Conservation (phyloP, 352 stramenopile genomes). For the Pythium phragmiticola region DNA sequence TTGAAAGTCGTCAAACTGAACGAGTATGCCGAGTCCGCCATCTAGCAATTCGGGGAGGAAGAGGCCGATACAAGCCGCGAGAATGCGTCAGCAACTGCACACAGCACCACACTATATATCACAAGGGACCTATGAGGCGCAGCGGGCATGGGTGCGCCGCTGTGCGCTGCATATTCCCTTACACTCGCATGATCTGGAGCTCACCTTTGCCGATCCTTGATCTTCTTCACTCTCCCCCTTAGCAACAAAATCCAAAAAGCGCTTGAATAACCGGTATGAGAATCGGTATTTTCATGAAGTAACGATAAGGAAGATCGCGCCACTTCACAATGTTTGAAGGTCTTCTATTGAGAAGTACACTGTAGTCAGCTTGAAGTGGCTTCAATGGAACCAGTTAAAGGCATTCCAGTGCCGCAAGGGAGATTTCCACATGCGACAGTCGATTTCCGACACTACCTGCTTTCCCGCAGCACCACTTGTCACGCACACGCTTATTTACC, state of each 20-base stretch:
- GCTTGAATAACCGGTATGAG: constrained; percentile 9
- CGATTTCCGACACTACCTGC: too few species aligned
- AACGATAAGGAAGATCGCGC: constrained; percentile 19
- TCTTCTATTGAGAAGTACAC: background rate
- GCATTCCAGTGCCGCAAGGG: too few species aligned
- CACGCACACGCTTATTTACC: too few species aligned
- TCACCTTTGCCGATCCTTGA: constrained; percentile 29
- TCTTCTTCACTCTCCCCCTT: constrained; percentile 22
- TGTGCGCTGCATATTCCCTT: background rate
- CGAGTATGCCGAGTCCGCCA: constrained; percentile 97
- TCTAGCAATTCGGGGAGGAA: constrained; percentile 29
- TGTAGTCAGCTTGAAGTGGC: background rate
- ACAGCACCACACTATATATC: background rate
- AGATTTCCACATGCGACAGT: too few species aligned
- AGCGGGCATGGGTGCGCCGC: background rate
- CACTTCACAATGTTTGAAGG: background rate
- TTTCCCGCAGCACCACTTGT: too few species aligned
- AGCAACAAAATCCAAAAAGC: constrained; percentile 24
- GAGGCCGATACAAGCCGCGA: background rate
- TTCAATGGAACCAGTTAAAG: background rate
- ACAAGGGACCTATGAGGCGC: background rate
- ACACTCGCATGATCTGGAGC: constrained; percentile 6
- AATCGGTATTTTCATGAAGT: constrained; percentile 20
- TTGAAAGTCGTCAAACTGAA: constrained; percentile 99
- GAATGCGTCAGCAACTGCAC: constrained; percentile 12